phyloP scores from a whole-genome alignment of 371 early-diverging fungal species.

The Apophysomyces variabilis region DNA sequence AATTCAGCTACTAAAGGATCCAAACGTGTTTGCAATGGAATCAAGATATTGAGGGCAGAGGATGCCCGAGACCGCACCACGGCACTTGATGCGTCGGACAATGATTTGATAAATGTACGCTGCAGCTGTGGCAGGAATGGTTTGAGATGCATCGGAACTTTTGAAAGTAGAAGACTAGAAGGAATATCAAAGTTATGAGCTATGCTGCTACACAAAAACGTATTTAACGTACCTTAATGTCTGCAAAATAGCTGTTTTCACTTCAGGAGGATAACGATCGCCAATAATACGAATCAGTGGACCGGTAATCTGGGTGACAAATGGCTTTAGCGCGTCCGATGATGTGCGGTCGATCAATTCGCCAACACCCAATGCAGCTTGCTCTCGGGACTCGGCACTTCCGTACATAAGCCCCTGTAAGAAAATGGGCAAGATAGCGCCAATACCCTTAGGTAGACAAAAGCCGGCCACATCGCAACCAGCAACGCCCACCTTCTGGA shows the following conservation, averaged over 20 bases:
- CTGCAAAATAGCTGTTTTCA: constrained; percentile 90
- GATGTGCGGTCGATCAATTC: constrained; percentile 80
- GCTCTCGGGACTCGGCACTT: constrained; percentile 82
- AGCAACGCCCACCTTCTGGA: constrained; percentile 63
- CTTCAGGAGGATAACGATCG: constrained; percentile 89
- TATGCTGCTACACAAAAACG: neutral
- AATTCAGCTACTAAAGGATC: constrained; percentile 90
- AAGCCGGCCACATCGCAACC: constrained; percentile 85
- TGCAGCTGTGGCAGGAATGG: constrained; percentile 98
- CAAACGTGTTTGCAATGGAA: constrained; percentile 81
- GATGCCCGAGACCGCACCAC: constrained; percentile 84
- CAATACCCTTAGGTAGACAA: constrained; percentile 90
- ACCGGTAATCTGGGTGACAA: constrained; percentile 94
- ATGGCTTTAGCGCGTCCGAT: constrained; percentile 81
- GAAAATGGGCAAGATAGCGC: constrained; percentile 90
- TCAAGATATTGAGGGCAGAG: constrained; percentile 76
- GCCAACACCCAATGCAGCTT: constrained; percentile 73
- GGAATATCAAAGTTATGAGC: neutral
- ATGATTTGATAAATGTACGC: constrained; percentile 93
- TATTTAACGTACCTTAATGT: constrained; percentile 64
- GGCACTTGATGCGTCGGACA: constrained; percentile 74
- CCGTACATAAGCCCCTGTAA: constrained; percentile 95
- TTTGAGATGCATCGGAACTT: constrained; percentile 86
- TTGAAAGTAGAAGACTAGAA: constrained; percentile 69
- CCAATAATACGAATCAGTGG: constrained; percentile 97